A percentile compares a stretch with the other conserved stretches of the same genome.
Evolutionary conservation across 345 rosid genomes (phyloP).

Genomic region (Gossypioides kirkii): DNA sequence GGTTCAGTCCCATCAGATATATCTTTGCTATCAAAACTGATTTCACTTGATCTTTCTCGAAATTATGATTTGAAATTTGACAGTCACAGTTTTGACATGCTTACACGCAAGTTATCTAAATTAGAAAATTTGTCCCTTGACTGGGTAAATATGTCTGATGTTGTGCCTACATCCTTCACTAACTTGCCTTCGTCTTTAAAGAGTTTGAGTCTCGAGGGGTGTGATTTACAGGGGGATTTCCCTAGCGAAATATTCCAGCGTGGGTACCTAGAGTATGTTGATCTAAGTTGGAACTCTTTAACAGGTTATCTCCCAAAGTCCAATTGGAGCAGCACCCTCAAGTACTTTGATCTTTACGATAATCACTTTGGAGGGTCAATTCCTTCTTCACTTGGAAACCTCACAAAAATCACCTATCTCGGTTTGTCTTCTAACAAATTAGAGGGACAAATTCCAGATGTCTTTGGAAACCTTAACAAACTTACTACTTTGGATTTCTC

Average conservation of each 20-base stretch:
- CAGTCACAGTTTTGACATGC: background rate
- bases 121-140: background rate
- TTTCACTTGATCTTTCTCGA: constrained; percentile 10
- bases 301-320: background rate
- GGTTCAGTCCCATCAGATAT: background rate
- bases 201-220: background rate
- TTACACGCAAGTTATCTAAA: background rate
- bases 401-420: background rate
- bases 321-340: constrained; percentile 6
- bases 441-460: background rate
- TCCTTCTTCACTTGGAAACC: background rate
- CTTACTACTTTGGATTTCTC: background rate
- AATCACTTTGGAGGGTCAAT: background rate
- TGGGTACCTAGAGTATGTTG: background rate
- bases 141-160: background rate
- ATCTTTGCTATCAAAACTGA: background rate
- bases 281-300: background rate
- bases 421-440: background rate
- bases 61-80: background rate
- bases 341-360: background rate
- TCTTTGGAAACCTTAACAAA: background rate
- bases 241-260: constrained; percentile 13
- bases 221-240: background rate
- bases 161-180: background rate
- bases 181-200: background rate